phyloP scores from a whole-genome alignment of 1,284 basidiomycete species.

The Ustilago esculenta region DNA sequence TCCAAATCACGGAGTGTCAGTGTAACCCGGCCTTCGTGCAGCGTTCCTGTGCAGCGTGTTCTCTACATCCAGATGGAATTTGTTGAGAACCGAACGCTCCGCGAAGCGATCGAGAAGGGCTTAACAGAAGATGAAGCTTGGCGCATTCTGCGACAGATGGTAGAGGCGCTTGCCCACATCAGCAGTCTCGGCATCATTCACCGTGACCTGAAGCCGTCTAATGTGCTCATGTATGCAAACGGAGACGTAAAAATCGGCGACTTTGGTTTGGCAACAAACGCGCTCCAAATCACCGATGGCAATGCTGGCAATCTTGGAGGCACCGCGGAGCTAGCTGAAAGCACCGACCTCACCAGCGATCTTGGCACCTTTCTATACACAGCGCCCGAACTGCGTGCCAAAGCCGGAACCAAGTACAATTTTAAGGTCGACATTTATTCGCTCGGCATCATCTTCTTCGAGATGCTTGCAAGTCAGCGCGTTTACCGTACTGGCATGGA shows the following conservation, averaged over 20 bases:
- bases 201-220: slow-evolving; percentile 73
- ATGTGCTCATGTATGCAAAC: slow-evolving; percentile 68
- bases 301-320: slow-evolving; percentile 70
- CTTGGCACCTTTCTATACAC: slow-evolving; percentile 93
- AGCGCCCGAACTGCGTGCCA: slow-evolving; percentile 74
- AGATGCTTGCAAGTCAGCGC: slow-evolving; percentile 81
- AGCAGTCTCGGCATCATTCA: slow-evolving; percentile 86
- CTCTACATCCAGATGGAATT: slow-evolving; percentile 87
- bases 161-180: slow-evolving; percentile 87
- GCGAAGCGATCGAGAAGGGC: slow-evolving; percentile 64
- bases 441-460: slow-evolving; percentile 92
- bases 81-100: slow-evolving; percentile 64
- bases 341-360: slow-evolving; percentile 71
- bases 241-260: slow-evolving; percentile 95
- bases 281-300: slow-evolving; percentile 54
- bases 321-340: slow-evolving; percentile 72
- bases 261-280: slow-evolving; percentile 79
- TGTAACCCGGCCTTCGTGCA: slow-evolving; percentile 7
- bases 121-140: slow-evolving; percentile 76
- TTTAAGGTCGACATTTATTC: slow-evolving; percentile 95
- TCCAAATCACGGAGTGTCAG: slow-evolving; percentile 36
- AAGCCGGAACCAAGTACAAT: slow-evolving; percentile 73
- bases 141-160: slow-evolving; percentile 89
- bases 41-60: slow-evolving; percentile 72
- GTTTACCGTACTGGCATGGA: slow-evolving; percentile 85